Base-by-base conservation (phyloP, 192 early-diverging fungal species). In the Diversispora epigaea region DNA sequence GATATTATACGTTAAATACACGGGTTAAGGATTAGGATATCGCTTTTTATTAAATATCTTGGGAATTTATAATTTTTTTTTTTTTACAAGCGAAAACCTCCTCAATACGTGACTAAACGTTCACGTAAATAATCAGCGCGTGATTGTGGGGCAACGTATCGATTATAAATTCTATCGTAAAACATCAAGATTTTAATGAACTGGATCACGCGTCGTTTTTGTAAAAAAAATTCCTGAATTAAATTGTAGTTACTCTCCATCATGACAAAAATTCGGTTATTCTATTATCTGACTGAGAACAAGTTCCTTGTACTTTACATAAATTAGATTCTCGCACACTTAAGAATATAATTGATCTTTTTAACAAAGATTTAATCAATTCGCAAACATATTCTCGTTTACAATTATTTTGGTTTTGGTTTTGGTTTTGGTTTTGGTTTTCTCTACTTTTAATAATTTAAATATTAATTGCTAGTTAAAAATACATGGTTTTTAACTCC, bases 141-240 rank as follows among this genome's bases (percentile, higher is more conserved):
- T 54, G 49, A 79, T 66, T 9, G n/a, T 56, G 4, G 87, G 87
- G 15, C 80, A 84, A 32, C 80, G 87, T 1, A 75, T 88, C 10
- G 87, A 88, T 41, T 88, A 85, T 65, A 76, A 86, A 11, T 86
- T 88, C 67, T 86, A 79, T 66, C 73, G 73, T 21, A 76, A 78
- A 17, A 84, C 81, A 3, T 78, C 86, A 3, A 76, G 84, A 61
- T 50, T 87, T 65, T 47, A 25, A 43, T 85, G 84, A 40, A 75
- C 55, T 11, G 32, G 68, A 14, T 78, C 79, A 6, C n/a, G 32
- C 8, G 81, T 83, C 12, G 77, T 64, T 3, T 61, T 83, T 52
- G 74, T 75, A 0, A 75, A 80, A 3, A 55, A 11, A 32, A 80
- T 83, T 50, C 79, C 81, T 4, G 68, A 69, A 12, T 58, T 77